Evolutionary conservation across 2,329 filamentous ascomycete species (phyloP), one percentile per base, ranked within the genome.

Genomic region (Calonectria fujianensis): DNA sequence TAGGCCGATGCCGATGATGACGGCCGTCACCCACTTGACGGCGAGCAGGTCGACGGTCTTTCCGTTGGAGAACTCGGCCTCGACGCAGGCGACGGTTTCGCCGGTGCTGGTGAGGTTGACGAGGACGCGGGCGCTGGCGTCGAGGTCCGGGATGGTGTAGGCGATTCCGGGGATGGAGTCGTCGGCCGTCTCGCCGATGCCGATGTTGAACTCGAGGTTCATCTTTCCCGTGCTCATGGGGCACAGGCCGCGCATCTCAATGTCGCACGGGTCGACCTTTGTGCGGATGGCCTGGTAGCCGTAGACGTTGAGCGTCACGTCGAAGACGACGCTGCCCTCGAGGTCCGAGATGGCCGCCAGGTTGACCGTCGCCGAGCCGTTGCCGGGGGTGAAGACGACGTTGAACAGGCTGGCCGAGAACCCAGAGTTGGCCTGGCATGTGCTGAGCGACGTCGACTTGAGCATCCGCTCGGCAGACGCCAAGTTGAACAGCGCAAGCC

Each of bases 401-500:
- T 97, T 93, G 91, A 98, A 98, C 74, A 96, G 90, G 80, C 94
- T 96, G 80, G 96, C 96, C 1, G 94, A 94, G 85, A 98, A 96
- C 81, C 92, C 93, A 24, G 94, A 97, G 85, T 96, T 93, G 72
- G 91, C 88, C 88, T 96, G 94, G 86, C 96, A 98, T 39, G 94
- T 91, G 85, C 94, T 95, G 78, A 98, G 90, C 31, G 96, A 97
- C 81, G 91, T 94, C 68, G 96, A 97, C 80, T 93, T 89, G 81
- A 98, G 94, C 81, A 95, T 88, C 74, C 89, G 89, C 82, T 91
- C 89, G 76, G 92, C 94, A 70, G 90, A 79, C 29, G 70, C 73
- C 52, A 24, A 3, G 78, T 64, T 13, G 72, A 45, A 50, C 61
- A 70, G 20, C 69, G 66, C 57, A n/a, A 77, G 63, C 69, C 68